A percentile compares a stretch with the other conserved stretches of the same genome.
These are phyloP conservation scores for Leptodermis oblonga DNA, from an alignment of 257 asterid species.

Conservation along the genomic window DNA sequence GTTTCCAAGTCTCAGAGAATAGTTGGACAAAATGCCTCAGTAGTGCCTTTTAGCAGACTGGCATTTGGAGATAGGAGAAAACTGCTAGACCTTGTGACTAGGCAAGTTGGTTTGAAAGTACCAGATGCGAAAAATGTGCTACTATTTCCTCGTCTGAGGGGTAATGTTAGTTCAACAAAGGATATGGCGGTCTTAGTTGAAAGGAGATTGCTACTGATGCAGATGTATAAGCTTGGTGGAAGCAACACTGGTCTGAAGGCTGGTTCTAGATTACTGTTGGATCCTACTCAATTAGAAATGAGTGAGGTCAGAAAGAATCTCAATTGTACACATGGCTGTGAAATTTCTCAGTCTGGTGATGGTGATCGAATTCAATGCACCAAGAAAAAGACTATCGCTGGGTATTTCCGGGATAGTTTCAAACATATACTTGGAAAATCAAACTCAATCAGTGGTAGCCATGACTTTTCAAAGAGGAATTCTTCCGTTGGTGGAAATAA, in stretches of 20 bases:
- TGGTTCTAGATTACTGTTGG: constrained; percentile 33
- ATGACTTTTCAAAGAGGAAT: constrained; percentile 36
- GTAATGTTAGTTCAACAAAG: constrained; percentile 37
- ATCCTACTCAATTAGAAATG: constrained; percentile 49
- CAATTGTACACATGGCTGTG: constrained; percentile 35
- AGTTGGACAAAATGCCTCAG: constrained; percentile 41
- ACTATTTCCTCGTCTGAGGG: constrained; percentile 50
- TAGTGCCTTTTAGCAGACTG: constrained; percentile 61
- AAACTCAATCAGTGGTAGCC: constrained; percentile 40
- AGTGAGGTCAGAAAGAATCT: constrained; percentile 49
- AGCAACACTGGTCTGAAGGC: constrained; percentile 34
- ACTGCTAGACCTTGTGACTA: constrained; percentile 62
- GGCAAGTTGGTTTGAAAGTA: constrained; percentile 44
- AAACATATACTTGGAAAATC: constrained; percentile 71
- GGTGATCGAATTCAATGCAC: constrained; percentile 30
- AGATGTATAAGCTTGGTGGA: constrained; percentile 47
- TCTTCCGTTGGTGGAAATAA: constrained; percentile 42
- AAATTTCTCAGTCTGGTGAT: constrained; percentile 34
- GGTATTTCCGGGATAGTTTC: constrained; percentile 54
- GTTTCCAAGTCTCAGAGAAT: constrained; percentile 55
- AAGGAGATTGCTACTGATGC: constrained; percentile 65
- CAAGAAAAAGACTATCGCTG: constrained; percentile 56
- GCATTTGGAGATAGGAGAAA: constrained; percentile 84
- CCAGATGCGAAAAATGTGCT: constrained; percentile 36
- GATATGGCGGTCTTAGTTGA: constrained; percentile 49